Percentiles rank a stretch among this genome's conserved stretches.
phyloP scores from a whole-genome alignment of 352 stramenopile species.

The Globisporangium acanthophoron region DNA sequence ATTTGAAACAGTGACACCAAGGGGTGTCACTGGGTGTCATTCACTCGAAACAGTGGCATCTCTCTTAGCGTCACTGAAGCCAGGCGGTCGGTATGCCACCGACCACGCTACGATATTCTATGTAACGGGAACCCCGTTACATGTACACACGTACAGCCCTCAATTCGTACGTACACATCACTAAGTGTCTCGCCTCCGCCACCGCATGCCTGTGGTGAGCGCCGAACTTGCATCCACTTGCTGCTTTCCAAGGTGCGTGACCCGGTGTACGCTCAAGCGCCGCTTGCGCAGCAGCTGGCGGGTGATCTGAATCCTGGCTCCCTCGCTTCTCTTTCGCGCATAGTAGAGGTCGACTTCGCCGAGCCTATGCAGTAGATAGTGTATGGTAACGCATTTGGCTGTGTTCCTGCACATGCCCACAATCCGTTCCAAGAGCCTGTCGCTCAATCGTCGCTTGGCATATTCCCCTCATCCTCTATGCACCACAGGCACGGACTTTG shows the following conservation, averaged over 20 bases:
- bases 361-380: not conserved
- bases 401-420: not conserved
- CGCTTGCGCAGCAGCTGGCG: not conserved
- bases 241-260: not conserved
- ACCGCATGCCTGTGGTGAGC: not conserved
- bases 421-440: not conserved
- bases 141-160: not conserved
- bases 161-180: not conserved
- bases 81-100: no score
- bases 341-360: not conserved
- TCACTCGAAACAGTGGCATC: no score
- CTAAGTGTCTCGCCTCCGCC: not conserved
- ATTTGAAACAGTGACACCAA: no score
- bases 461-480: not conserved
- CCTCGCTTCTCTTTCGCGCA: not conserved
- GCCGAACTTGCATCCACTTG: not conserved
- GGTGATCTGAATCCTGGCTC: not conserved
- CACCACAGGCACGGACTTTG: not conserved
- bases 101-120: no score
- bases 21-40: no score
- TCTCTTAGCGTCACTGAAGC: no score
- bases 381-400: not conserved
- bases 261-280: not conserved
- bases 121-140: no score
- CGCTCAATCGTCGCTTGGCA: not conserved